A percentile compares a stretch with the other conserved stretches of the same genome.
Conservation (phyloP, 2,329 filamentous ascomycete genomes). For the Lasiodiplodia gonubiensis region DNA sequence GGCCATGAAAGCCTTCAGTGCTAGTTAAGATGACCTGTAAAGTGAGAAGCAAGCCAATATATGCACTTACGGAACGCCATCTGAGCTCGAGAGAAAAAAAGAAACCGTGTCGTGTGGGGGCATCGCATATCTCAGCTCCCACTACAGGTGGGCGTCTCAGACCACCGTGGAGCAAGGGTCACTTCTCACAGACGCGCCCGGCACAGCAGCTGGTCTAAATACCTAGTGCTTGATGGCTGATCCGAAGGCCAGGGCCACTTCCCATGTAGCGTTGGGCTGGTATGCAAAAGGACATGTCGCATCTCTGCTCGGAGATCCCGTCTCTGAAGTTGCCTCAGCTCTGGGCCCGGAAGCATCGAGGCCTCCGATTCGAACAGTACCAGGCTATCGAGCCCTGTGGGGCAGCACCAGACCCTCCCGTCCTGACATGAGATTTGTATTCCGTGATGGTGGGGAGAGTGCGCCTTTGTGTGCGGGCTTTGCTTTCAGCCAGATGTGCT, state of each 20-base stretch:
- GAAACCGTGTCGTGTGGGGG: neutral
- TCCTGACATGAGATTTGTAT: neutral
- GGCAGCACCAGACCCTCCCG: neutral
- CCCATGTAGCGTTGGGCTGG: neutral
- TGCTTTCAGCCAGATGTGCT: neutral
- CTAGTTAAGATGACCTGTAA: neutral
- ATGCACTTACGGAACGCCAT: neutral
- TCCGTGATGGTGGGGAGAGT: neutral
- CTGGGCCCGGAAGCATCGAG: neutral
- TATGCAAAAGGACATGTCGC: conserved; percentile 15
- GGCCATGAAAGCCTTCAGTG: neutral
- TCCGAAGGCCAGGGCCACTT: neutral
- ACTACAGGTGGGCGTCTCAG: neutral
- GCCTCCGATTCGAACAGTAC: neutral
- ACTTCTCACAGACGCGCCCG: neutral
- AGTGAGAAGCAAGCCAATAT: neutral
- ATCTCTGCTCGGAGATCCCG: neutral
- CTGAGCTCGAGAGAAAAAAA: neutral
- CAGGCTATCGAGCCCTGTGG: neutral
- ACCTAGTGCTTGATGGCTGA: neutral
- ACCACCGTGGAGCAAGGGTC: conserved; percentile 8
- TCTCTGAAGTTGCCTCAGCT: neutral
- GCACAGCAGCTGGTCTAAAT: neutral
- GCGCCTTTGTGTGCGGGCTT: neutral
- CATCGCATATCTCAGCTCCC: neutral